Evolutionary conservation across 2,329 filamentous ascomycete species (phyloP).

Genomic region (Drechslerella dactyloides): DNA sequence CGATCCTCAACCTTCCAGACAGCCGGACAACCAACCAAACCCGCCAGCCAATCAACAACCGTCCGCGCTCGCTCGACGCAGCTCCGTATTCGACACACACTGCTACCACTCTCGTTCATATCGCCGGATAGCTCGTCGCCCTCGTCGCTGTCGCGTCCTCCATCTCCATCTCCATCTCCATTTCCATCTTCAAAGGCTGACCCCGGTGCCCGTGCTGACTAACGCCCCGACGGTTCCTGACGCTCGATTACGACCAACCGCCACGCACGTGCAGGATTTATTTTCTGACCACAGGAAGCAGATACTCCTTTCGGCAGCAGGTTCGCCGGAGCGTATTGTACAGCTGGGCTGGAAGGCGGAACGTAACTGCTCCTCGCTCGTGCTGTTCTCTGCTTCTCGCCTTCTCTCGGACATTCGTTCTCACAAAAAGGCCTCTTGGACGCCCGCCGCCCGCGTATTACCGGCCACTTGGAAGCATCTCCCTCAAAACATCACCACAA

Average conservation of each 20-base stretch:
- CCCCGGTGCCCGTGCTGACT: not conserved
- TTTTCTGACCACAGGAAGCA: not conserved
- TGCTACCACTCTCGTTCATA: too few relatives aligned
- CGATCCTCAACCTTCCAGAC: not conserved
- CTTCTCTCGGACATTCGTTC: not conserved
- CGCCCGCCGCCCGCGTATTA: not conserved
- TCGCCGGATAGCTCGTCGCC: too few relatives aligned
- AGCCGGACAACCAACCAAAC: too few relatives aligned
- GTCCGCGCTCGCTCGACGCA: not conserved
- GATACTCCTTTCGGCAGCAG: constrained; percentile 1
- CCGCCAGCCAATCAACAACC: not conserved
- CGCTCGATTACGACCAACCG: not conserved
- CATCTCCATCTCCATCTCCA: too few relatives aligned
- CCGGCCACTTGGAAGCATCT: not conserved
- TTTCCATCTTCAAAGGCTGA: too few relatives aligned
- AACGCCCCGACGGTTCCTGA: constrained; percentile 12
- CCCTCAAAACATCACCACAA: constrained; percentile 5
- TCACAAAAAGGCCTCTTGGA: not conserved
- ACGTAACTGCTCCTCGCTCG: not conserved
- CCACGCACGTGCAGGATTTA: not conserved
- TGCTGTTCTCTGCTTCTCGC: not conserved
- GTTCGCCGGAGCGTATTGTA: not conserved
- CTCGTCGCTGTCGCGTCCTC: too few relatives aligned
- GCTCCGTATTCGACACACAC: too few relatives aligned
- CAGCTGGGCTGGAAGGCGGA: constrained; percentile 1